A percentile compares a stretch with the other conserved stretches of the same genome.
These are phyloP conservation scores for Macrotyloma uniflorum DNA, from an alignment of 306 rosid genomes.

Conservation along the genomic window DNA sequence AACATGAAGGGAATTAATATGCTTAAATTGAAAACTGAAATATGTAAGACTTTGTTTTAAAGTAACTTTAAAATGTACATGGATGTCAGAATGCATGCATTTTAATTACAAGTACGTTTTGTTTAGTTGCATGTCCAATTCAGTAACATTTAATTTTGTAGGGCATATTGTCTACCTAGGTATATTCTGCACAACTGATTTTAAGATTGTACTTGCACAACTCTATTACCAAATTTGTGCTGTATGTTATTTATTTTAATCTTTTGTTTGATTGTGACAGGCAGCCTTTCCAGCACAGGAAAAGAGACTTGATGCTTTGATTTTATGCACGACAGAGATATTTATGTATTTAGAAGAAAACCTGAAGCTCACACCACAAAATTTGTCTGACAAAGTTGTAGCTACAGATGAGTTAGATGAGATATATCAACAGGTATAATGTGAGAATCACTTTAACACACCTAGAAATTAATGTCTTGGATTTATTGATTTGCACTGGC, in stretches of 20 bases:
- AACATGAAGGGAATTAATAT: conserved; percentile 12
- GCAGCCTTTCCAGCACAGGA: conserved; percentile 92
- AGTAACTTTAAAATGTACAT: conserved; percentile 18
- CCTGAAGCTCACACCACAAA: conserved; percentile 83
- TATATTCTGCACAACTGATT: conserved; percentile 5
- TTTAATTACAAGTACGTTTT: conserved; percentile 1
- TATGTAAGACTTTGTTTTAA: neutral
- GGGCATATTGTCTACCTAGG: neutral
- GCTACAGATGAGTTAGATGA: conserved; percentile 89
- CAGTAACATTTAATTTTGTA: neutral
- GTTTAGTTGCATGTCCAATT: conserved; percentile 5
- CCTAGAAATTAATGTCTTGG: neutral
- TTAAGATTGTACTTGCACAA: conserved; percentile 21
- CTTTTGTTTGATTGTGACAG: conserved; percentile 48
- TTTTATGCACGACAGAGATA: conserved; percentile 76
- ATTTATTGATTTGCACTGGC: conserved; percentile 19
- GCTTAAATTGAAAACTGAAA: conserved; percentile 24
- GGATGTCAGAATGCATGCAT: conserved; percentile 12
- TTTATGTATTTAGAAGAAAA: conserved; percentile 86
- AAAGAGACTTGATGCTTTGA: conserved; percentile 87
- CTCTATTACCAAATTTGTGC: conserved; percentile 25
- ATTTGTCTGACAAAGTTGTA: conserved; percentile 76
- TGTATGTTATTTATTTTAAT: conserved; percentile 32
- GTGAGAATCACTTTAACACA: conserved; percentile 25
- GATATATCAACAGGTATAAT: conserved; percentile 86